Conservation (phyloP, 1,139 yeast species). For the Chernovozyma sophiae-reginae region DNA sequence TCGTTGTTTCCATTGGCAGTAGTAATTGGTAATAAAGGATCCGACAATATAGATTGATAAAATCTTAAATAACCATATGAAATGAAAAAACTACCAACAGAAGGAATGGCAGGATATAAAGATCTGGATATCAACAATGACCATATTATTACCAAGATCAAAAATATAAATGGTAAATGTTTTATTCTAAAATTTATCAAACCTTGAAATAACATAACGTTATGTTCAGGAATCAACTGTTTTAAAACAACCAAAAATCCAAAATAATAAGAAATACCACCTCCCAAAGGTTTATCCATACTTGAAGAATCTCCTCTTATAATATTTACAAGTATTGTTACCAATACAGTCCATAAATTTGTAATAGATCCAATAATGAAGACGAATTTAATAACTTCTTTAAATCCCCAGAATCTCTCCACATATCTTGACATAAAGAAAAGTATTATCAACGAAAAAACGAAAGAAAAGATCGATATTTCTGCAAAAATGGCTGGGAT, state of each 20-base stretch:
- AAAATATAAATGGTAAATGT: constrained; percentile 63
- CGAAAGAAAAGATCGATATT: constrained; percentile 46
- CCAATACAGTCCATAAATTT: constrained; percentile 45
- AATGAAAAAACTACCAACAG: constrained; percentile 62
- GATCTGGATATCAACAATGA: constrained; percentile 37
- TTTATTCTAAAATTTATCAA: constrained; percentile 64
- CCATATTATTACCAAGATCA: constrained; percentile 42
- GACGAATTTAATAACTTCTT: constrained; percentile 58
- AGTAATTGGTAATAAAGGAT: constrained; percentile 38
- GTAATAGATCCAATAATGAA: constrained; percentile 57
- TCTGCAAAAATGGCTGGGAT: constrained; percentile 71
- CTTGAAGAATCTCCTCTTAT: constrained; percentile 33
- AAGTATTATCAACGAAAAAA: constrained; percentile 47
- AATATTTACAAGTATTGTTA: constrained; percentile 39
- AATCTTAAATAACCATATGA: constrained; percentile 78
- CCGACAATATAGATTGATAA: constrained; percentile 47
- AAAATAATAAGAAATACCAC: constrained; percentile 66
- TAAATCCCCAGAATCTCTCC: constrained; percentile 56
- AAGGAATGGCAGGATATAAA: constrained; percentile 58
- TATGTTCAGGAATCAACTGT: constrained; percentile 87
- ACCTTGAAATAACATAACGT: constrained; percentile 63
- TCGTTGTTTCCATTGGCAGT: constrained; percentile 18
- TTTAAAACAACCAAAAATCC: constrained; percentile 83
- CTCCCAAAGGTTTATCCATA: constrained; percentile 56
- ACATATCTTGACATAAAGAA: constrained; percentile 49